Evolutionary conservation across 2,329 filamentous ascomycete species (phyloP).

Genomic region (Pestalotiopsis sp.): DNA sequence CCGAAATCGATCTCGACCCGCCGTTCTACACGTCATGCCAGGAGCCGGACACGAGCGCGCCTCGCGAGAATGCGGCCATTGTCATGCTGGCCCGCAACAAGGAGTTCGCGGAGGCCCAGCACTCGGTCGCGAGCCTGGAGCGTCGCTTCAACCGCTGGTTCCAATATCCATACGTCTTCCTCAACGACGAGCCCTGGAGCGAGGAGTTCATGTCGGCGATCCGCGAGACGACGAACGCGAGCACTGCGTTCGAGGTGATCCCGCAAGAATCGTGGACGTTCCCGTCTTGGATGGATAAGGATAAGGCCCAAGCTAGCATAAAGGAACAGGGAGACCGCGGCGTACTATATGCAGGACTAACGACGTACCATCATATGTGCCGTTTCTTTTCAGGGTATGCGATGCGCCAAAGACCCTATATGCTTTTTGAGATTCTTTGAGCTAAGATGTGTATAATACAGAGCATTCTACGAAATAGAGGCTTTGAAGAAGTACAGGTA

Average conservation of each 20-base stretch:
- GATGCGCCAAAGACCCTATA: too few species aligned
- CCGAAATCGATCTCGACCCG: constrained; percentile 35
- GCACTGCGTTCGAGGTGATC: constrained; percentile 42
- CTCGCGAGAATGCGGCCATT: constrained; percentile 44
- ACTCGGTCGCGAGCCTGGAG: constrained; percentile 41
- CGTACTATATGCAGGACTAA: constrained; percentile 38
- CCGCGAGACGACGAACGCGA: constrained; percentile 35
- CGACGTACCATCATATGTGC: constrained; percentile 44
- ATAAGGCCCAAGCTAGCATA: constrained; percentile 32
- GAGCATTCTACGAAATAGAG: constrained; percentile 44
- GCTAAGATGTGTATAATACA: constrained; percentile 14
- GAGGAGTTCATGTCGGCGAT: constrained; percentile 37
- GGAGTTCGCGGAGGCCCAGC: constrained; percentile 40
- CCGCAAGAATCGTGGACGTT: constrained; percentile 41
- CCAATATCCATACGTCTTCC: constrained; percentile 46
- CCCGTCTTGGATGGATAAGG: constrained; percentile 34
- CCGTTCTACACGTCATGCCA: constrained; percentile 41
- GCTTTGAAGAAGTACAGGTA: constrained; percentile 42
- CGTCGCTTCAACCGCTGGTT: constrained; percentile 47
- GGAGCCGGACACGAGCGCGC: constrained; percentile 34
- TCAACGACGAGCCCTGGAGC: constrained; percentile 46
- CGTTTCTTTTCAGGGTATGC: constrained; percentile 45
- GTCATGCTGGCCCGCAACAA: constrained; percentile 48
- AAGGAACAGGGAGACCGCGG: constrained; percentile 30
- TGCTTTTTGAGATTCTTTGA: background rate